Evolutionary conservation across 1,284 basidiomycete genomes (phyloP).

Genomic region (Papiliotrema terrestris): DNA sequence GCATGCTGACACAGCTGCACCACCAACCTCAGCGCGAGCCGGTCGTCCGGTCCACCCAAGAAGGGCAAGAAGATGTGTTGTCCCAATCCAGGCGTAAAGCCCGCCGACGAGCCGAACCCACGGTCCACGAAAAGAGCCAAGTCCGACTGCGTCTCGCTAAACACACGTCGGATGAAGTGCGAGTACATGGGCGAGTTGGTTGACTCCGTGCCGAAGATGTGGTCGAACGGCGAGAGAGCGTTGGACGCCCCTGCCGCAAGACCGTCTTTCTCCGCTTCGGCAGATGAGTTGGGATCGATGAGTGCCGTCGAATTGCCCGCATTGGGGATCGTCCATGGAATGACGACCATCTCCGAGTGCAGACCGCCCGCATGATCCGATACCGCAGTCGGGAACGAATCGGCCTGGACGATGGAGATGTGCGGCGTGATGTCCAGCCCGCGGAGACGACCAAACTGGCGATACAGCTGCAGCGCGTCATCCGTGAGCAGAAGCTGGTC

Average conservation of each 20-base stretch:
- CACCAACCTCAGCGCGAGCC: constrained; percentile 72
- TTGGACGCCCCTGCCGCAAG: constrained; percentile 4
- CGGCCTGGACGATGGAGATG: constrained; percentile 64
- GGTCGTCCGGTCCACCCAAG: constrained; percentile 89
- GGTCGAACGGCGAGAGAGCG: constrained; percentile 35
- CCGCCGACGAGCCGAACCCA: constrained; percentile 49
- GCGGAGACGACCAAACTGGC: constrained; percentile 68
- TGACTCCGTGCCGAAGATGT: constrained; percentile 40
- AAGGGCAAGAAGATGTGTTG: constrained; percentile 81
- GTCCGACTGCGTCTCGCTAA: constrained; percentile 60
- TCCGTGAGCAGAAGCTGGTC: constrained; percentile 67
- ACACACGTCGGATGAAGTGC: constrained; percentile 75
- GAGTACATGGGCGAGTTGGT: constrained; percentile 57
- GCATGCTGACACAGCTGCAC: constrained; percentile 65
- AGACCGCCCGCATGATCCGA: constrained; percentile 60
- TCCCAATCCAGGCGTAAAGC: constrained; percentile 35
- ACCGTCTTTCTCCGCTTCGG: constrained; percentile 10
- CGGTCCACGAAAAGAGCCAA: constrained; percentile 80
- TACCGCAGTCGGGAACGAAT: constrained; percentile 69
- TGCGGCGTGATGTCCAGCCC: constrained; percentile 61
- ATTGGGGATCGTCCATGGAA: constrained; percentile 67
- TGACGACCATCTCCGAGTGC: constrained; percentile 67
- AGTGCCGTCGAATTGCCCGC: constrained; percentile 54
- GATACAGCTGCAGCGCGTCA: constrained; percentile 73
- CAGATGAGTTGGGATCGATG: constrained; percentile 38